Base-by-base conservation (phyloP, 176 grass and related monocot genomes). In the Avena insularis region DNA sequence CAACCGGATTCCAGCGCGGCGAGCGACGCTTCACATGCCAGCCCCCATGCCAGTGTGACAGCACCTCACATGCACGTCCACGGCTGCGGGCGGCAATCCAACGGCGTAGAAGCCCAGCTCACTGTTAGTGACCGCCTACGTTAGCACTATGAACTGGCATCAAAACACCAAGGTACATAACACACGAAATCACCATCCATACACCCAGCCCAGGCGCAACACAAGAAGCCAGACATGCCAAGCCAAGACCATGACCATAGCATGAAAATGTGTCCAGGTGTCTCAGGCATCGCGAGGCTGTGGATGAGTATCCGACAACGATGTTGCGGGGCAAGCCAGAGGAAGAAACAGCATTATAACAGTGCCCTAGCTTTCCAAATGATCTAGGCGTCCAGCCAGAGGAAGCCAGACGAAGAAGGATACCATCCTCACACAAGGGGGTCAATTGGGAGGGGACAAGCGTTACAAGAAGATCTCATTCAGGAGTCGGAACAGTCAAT, bases 171-270 rank as follows among this genome's bases (percentile, higher is more conserved):
- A 53, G 79, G 29, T 31, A 6, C 62, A 31, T 19, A 80, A 31
- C 40, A 27, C 79, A 65, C 15, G 31, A 68, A 82, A 82, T 68
- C 3, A 25, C 49, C 19, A 75, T 75, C 51, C 15, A 53, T 75
- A 47, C 48, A 53, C 72, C 72, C 21, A 29, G 47, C 21, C 48
- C 23, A 51, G 13, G 23, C 13, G 23, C 12, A 76, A 76, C 21
- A 75, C 47, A 27, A 75, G 21, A 51, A 53, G 72, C 72, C 72
- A 76, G 47, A 75, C n/a, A 75, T 75, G 47, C 13, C 13, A 51
- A 75, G 13, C 48, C 6, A 15, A 76, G 72, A 53, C 45, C 12
- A 27, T 7, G n/a, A 74, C 43, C 71, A 11, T 74, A 49, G 0
- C 43, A 7, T 3, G 20, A 49, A 21, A 12, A 50, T 46, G 45